Conservation (phyloP, 306 rosid genomes). For the Fragaria vesca region DNA sequence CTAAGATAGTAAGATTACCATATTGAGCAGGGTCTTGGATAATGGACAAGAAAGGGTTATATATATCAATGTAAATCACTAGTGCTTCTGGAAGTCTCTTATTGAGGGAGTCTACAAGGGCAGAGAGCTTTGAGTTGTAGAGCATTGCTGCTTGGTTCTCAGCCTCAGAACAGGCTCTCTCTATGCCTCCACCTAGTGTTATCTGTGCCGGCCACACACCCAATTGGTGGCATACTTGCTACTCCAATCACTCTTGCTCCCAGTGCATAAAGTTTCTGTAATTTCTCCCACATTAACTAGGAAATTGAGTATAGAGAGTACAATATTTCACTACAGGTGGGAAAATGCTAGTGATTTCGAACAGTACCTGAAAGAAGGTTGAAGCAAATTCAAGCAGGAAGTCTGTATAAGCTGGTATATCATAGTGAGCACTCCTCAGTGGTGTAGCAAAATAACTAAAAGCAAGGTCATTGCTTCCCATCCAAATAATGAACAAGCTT, state of each 20-base stretch:
- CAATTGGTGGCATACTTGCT: constrained; percentile 24
- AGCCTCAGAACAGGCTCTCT: constrained; percentile 39
- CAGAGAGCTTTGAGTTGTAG: constrained; percentile 57
- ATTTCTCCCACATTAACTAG: not conserved
- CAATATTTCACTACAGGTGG: not conserved
- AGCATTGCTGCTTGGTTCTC: constrained; percentile 52
- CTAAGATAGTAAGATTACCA: constrained; percentile 37
- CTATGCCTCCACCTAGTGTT: constrained; percentile 44
- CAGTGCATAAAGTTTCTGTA: constrained; percentile 51
- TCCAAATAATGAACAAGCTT: constrained; percentile 47
- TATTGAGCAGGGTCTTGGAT: constrained; percentile 46
- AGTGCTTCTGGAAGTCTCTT: constrained; percentile 37
- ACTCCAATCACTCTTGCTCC: constrained; percentile 73
- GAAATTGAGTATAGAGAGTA: not conserved
- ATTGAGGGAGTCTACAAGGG: constrained; percentile 31
- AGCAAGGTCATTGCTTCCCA: constrained; percentile 63
- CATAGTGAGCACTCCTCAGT: constrained; percentile 35
- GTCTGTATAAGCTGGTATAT: constrained; percentile 47
- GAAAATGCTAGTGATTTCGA: not conserved
- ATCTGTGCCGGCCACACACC: constrained; percentile 67
- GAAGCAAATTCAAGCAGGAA: constrained; percentile 52
- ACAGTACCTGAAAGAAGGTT: constrained; percentile 44
- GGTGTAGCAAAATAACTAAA: constrained; percentile 43
- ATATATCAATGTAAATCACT: constrained; percentile 60
- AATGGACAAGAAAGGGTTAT: constrained; percentile 30